Percentiles rank a stretch among this genome's conserved stretches.
Conservation (phyloP, 2,329 filamentous ascomycete genomes). For the Didymella arachidicola region DNA sequence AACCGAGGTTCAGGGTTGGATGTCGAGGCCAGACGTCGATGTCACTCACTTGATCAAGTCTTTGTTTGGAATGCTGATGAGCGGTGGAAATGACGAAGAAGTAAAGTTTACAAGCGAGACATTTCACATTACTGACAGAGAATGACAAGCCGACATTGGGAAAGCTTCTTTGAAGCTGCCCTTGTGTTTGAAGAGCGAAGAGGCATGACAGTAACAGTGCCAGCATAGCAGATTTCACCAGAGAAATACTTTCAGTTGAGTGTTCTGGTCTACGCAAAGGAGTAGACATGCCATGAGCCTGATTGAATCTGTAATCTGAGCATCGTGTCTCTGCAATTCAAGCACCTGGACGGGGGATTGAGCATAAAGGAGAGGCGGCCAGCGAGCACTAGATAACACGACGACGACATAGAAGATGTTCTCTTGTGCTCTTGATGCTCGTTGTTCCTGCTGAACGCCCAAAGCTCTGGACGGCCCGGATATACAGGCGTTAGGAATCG, state of each 20-base stretch:
- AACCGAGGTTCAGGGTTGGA: no score
- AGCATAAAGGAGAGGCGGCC: not conserved
- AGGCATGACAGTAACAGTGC: not conserved
- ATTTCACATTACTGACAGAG: not conserved
- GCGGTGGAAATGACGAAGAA: no score
- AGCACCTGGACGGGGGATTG: not conserved
- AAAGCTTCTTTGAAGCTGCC: not conserved
- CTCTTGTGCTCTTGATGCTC: not conserved
- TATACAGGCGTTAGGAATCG: slow-evolving; percentile 1
- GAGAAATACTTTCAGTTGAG: no score
- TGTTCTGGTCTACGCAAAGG: no score
- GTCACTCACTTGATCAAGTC: no score
- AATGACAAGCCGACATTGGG: not conserved
- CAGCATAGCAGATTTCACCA: not conserved
- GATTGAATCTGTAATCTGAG: not conserved
- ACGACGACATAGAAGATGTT: not conserved
- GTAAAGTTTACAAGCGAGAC: not conserved
- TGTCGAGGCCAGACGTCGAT: no score
- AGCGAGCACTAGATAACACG: not conserved
- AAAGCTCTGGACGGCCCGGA: not conserved
- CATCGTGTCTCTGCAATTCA: not conserved
- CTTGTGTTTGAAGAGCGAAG: not conserved
- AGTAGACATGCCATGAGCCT: no score
- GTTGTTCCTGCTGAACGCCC: not conserved
- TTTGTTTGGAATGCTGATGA: no score